Conservation (phyloP, 2,329 filamentous ascomycete species). For the Sporothrix curviconia region DNA sequence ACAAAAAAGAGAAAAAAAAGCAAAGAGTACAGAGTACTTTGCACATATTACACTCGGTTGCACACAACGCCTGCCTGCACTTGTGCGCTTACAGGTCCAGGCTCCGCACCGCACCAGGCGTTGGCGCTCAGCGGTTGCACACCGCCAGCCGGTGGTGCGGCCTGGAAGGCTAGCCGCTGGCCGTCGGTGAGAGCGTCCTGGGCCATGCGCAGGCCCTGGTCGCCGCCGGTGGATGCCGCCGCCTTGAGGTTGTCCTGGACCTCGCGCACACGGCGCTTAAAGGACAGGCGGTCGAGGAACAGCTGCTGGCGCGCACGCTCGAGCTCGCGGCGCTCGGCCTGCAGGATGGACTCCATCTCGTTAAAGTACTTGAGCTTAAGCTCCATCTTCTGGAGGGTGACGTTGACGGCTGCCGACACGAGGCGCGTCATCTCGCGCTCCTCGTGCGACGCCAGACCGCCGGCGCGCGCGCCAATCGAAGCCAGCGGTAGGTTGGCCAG, state of each 20-base stretch:
- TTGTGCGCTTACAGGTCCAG: slow-evolving; percentile 41
- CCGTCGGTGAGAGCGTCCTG: slow-evolving; percentile 42
- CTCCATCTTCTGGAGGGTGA: slow-evolving; percentile 92
- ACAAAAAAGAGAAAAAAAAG: not conserved
- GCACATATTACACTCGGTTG: not conserved
- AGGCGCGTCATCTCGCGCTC: slow-evolving; percentile 94
- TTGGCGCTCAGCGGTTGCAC: slow-evolving; percentile 50
- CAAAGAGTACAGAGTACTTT: not conserved
- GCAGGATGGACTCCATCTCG: slow-evolving; percentile 87
- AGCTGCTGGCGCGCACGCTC: slow-evolving; percentile 88
- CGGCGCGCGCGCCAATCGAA: slow-evolving; percentile 76
- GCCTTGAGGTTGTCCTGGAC: slow-evolving; percentile 68
- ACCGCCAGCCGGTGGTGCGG: slow-evolving; percentile 34
- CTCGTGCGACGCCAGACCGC: slow-evolving; percentile 87
- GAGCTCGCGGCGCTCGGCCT: slow-evolving; percentile 86
- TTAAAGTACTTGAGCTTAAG: slow-evolving; percentile 93
- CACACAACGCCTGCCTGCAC: not conserved
- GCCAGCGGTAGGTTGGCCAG: slow-evolving; percentile 77
- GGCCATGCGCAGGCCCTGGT: slow-evolving; percentile 42
- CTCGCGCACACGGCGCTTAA: slow-evolving; percentile 79
- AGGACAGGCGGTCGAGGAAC: slow-evolving; percentile 83
- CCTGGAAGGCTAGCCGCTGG: slow-evolving; percentile 49
- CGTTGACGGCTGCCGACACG: slow-evolving; percentile 84
- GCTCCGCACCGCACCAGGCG: slow-evolving; percentile 48
- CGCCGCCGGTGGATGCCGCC: slow-evolving; percentile 43